These are phyloP conservation scores for Mycosphaerella sp. DNA, from an alignment of 2,329 filamentous ascomycete genomes.

Conservation along the genomic window DNA sequence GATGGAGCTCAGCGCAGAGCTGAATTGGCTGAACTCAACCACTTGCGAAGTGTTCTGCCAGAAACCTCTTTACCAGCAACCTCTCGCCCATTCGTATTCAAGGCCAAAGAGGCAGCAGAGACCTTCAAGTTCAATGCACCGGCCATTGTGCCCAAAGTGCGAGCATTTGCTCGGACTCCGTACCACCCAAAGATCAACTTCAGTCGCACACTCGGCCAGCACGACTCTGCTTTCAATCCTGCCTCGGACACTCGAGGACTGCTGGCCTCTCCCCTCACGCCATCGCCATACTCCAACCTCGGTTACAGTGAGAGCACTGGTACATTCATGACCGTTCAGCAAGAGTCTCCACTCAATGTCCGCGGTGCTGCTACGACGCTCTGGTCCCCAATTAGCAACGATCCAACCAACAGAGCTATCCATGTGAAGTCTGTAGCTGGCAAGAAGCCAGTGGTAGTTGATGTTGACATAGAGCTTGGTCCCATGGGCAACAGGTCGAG, in stretches of 20 bases:
- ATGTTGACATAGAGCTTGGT: slow-evolving; percentile 6
- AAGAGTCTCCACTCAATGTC: slow-evolving; percentile 3
- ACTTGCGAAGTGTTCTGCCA: slow-evolving; percentile 8
- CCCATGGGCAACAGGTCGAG: slow-evolving; percentile 11
- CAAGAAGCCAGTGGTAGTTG: slow-evolving; percentile 3
- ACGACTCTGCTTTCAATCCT: slow-evolving; percentile 7
- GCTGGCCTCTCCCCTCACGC: slow-evolving; percentile 4
- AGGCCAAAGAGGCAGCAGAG: slow-evolving; percentile 7
- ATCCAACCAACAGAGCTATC: slow-evolving; percentile 9
- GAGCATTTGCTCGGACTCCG: slow-evolving; percentile 8
- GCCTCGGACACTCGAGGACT: slow-evolving; percentile 11
- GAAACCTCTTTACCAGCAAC: slow-evolving; percentile 5
- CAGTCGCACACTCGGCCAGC: slow-evolving; percentile 3
- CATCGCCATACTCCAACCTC: slow-evolving; percentile 7
- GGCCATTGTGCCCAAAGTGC: slow-evolving; percentile 9
- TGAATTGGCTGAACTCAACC: slow-evolving; percentile 12
- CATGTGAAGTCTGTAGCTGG: slow-evolving; percentile 1
- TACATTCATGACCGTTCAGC: slow-evolving; percentile 19
- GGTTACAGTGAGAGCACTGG: slow-evolving; percentile 15
- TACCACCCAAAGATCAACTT: slow-evolving; percentile 12
- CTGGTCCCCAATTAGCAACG: slow-evolving; percentile 12
- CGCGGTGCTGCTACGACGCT: slow-evolving; percentile 11
- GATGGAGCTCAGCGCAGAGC: slow-evolving; percentile 10
- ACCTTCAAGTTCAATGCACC: slow-evolving; percentile 3
- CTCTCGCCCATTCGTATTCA: slow-evolving; percentile 6